Conservation (phyloP, 1,284 basidiomycete species). For the Rhodotorula sp. region DNA sequence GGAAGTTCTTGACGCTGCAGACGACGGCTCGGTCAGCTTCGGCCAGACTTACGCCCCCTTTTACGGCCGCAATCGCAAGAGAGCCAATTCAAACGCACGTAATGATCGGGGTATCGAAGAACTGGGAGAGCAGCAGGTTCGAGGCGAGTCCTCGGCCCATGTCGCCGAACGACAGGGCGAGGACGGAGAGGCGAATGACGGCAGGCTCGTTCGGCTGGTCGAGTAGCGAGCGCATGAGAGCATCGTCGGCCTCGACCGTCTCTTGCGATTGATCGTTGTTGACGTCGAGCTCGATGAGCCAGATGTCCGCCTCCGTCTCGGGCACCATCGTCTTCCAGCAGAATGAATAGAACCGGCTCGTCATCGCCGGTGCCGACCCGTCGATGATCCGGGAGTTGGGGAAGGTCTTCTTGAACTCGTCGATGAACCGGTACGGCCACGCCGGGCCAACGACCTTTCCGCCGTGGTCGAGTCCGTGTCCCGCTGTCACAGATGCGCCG, state of each 20-base stretch:
- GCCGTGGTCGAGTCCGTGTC: constrained; percentile 9
- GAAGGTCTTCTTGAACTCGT: constrained; percentile 11
- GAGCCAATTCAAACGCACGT: neutral
- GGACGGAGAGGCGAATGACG: constrained; percentile 14
- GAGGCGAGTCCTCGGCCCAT: constrained; percentile 10
- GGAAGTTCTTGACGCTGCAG: constrained; percentile 15
- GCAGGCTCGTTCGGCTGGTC: constrained; percentile 19
- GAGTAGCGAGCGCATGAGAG: constrained; percentile 13
- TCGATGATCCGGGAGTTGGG: constrained; percentile 5
- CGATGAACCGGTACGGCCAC: constrained; percentile 4
- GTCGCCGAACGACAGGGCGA: constrained; percentile 18
- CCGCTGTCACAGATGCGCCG: constrained; percentile 26
- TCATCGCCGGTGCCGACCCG: constrained; percentile 20
- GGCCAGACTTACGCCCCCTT: too few species aligned
- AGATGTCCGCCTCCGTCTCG: constrained; percentile 2
- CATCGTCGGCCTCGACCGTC: constrained; percentile 8
- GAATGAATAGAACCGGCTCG: constrained; percentile 19
- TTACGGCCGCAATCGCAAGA: too few species aligned
- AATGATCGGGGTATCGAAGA: constrained; percentile 23
- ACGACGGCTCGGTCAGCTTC: neutral
- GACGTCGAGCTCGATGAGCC: constrained; percentile 17
- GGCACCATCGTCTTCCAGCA: constrained; percentile 10
- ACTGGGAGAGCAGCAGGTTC: constrained; percentile 7
- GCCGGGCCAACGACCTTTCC: neutral
- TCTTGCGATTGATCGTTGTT: constrained; percentile 1